phyloP scores from a whole-genome alignment of 768 basidiomycete species.

The Termitomyces sp. region DNA sequence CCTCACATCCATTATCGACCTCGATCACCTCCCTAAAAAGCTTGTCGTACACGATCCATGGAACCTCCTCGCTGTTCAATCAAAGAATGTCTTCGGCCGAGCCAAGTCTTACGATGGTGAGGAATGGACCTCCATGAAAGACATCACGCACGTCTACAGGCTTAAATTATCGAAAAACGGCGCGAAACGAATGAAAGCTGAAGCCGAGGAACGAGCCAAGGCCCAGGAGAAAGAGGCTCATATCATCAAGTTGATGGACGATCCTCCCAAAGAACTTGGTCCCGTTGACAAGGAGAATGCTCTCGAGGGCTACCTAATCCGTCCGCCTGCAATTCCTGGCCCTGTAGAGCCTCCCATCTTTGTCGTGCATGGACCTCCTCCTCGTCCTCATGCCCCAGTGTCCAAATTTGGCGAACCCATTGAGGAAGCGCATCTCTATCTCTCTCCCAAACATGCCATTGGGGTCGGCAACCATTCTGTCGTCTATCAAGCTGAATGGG shows the following conservation, averaged over 20 bases:
- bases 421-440: conserved; percentile 46
- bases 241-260: neutral
- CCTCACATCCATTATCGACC: conserved; percentile 22
- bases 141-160: conserved; percentile 27
- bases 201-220: conserved; percentile 1
- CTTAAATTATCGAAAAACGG: conserved; percentile 16
- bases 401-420: conserved; percentile 4
- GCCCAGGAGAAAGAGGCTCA: neutral
- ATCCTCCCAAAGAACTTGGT: neutral
- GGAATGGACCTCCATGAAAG: conserved; percentile 27
- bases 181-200: neutral
- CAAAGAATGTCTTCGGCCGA: neutral
- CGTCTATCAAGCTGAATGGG: conserved; percentile 47
- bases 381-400: conserved; percentile 1
- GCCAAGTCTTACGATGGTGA: neutral
- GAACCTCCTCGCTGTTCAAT: conserved; percentile 23
- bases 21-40: conserved; percentile 29
- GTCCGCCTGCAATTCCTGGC: conserved; percentile 6
- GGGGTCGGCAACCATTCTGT: conserved; percentile 52
- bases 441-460: conserved; percentile 30
- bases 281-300: neutral
- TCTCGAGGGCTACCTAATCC: conserved; percentile 10
- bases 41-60: conserved; percentile 44
- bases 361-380: conserved; percentile 24
- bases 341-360: conserved; percentile 23